These are phyloP conservation scores for Maudiozyma serrabonitensis DNA, from an alignment of 805 yeast species.

Conservation along the genomic window DNA sequence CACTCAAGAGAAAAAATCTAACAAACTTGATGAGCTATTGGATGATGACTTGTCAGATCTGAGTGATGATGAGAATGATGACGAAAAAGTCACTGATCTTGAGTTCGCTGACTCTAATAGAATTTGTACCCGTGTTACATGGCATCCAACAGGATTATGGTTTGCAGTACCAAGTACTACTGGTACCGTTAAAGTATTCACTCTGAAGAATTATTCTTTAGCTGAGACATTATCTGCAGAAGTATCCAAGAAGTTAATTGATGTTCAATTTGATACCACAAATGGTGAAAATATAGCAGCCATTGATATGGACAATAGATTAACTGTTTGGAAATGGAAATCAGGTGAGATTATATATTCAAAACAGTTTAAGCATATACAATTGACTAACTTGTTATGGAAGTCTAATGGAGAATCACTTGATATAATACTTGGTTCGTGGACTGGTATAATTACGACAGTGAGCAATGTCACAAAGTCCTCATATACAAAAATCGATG, in stretches of 20 bases:
- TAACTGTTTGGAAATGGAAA: slow-evolving; percentile 48
- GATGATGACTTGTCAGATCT: slow-evolving; percentile 31
- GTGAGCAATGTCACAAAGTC: slow-evolving; percentile 20
- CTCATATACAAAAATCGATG: not conserved
- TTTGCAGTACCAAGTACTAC: slow-evolving; percentile 56
- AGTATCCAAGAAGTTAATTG: slow-evolving; percentile 30
- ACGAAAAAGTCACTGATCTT: slow-evolving; percentile 24
- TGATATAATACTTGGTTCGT: slow-evolving; percentile 29
- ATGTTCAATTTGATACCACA: slow-evolving; percentile 47
- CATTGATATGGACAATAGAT: slow-evolving; percentile 39
- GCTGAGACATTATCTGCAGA: slow-evolving; percentile 12
- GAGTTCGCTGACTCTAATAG: slow-evolving; percentile 32
- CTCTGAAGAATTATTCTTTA: slow-evolving; percentile 20
- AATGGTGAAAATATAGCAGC: slow-evolving; percentile 53
- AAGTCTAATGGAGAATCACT: slow-evolving; percentile 16
- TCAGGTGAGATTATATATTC: slow-evolving; percentile 28
- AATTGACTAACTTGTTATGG: slow-evolving; percentile 31
- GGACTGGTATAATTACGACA: slow-evolving; percentile 33
- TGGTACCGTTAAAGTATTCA: slow-evolving; percentile 37
- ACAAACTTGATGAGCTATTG: not conserved
- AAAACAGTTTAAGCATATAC: slow-evolving; percentile 21
- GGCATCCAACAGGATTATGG: slow-evolving; percentile 64
- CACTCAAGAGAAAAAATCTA: not conserved
- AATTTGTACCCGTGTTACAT: slow-evolving; percentile 45
- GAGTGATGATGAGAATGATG: slow-evolving; percentile 26